A percentile compares a stretch with the other conserved stretches of the same genome.
Conservation (phyloP, 495 filamentous ascomycete species). For the Neurospora sp. region DNA sequence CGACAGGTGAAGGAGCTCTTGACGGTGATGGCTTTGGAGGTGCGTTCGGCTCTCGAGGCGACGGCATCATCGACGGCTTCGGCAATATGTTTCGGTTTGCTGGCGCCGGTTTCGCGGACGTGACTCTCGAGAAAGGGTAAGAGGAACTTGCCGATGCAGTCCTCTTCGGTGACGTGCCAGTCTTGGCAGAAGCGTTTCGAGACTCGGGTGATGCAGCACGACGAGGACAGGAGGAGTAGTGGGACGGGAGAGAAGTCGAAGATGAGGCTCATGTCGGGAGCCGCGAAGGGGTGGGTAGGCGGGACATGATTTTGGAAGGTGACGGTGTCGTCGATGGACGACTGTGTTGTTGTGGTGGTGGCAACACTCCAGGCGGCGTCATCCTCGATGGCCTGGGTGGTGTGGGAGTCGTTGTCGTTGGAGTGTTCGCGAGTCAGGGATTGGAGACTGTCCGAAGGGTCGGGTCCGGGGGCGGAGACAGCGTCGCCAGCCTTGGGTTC, state of each 20-base stretch:
- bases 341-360: not conserved
- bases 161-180: conserved; percentile 26
- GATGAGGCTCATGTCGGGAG: conserved; percentile 16
- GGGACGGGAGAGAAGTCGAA: conserved; percentile 42
- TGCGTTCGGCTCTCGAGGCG: conserved; percentile 23
- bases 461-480: not conserved
- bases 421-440: not conserved
- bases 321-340: not conserved
- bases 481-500: not conserved
- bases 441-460: not conserved
- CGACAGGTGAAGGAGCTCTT: conserved; percentile 18
- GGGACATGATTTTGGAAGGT: not conserved
- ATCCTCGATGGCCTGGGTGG: not conserved
- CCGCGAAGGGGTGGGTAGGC: not conserved
- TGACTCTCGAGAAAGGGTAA: conserved; percentile 27
- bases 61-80: conserved; percentile 37
- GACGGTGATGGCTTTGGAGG: conserved; percentile 14
- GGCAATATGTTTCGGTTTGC: conserved; percentile 28
- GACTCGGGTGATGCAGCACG: conserved; percentile 34
- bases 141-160: conserved; percentile 34
- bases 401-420: not conserved
- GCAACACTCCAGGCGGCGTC: not conserved
- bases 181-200: conserved; percentile 39
- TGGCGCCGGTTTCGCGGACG: conserved; percentile 22
- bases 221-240: conserved; percentile 38